Evolutionary conservation across 139 green algal genomes (phyloP), one percentile per base, ranked within the genome.

Genomic region (Coelastrella sp.): DNA sequence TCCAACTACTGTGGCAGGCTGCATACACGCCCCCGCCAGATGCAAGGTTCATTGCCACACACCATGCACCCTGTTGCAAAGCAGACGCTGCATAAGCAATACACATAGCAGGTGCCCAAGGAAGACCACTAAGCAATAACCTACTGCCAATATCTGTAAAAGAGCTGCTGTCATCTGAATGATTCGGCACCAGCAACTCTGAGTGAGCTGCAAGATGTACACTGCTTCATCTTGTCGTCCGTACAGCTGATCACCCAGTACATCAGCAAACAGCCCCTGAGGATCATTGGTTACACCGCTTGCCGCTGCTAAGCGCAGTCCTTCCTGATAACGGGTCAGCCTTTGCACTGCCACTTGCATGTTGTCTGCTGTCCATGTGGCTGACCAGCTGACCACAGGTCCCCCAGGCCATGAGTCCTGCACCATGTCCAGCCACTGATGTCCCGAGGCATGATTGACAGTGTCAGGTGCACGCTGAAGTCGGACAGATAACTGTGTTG

Each of bases 51-150:
- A 87, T 35, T 19, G 22, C 60, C 81, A 76, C 11, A 49, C 11
- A 20, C 81, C 81, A 14, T 87, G 81, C 81, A 87, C 25, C 81
- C 81, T 87, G 60, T 24, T 87, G 59, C 81, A 87, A 58, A 87
- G 24, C 12, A 87, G 68, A 24, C 81, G 81, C 81, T 87, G 81
- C 81, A 87, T 61, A 24, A 87, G 81, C 59, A 59, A 76, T 66
- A 59, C 81, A 27, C 25, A 57, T 22, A 87, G n/a, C 24, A 60
- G 58, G 57, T 87, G 81, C 0, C 81, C 60, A 57, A 66, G n/a
- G 12, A 75, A 14, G 11, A 87, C 24, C 24, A 87, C 10, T 60
- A 60, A 74, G 60, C 25, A 61, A 12, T 61, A 57, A 22, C 59
- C 81, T 59, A 87, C 81, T 59, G 24, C 81, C 60, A 87, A 7